Percentiles rank a stretch among this genome's conserved stretches.
phyloP scores from a whole-genome alignment of 176 grass and related monocot species.

The Echinochloa phyllopogon region DNA sequence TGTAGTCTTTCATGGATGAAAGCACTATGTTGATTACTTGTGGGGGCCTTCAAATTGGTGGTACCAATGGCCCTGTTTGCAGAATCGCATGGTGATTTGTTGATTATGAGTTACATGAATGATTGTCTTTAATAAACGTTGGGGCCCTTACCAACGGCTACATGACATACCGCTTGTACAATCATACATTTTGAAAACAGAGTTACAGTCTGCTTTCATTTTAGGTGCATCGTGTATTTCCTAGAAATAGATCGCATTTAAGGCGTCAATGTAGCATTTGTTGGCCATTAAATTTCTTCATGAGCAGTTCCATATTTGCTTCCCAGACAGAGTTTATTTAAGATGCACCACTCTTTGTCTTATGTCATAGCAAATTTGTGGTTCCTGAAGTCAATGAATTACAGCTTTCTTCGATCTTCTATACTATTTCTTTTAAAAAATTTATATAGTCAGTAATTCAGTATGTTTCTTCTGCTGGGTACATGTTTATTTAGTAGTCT shows the following conservation, averaged over 20 bases:
- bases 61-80: background rate
- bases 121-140: background rate
- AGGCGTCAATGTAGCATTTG: background rate
- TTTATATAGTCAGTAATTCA: background rate
- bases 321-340: background rate
- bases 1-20: background rate
- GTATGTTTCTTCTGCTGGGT: background rate
- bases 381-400: background rate
- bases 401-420: background rate
- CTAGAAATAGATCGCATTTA: background rate
- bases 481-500: conserved; percentile 38
- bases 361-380: background rate
- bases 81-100: conserved; percentile 1
- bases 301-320: background rate
- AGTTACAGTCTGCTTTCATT: background rate
- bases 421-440: background rate
- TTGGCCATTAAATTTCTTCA: background rate
- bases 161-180: background rate
- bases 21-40: conserved; percentile 20
- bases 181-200: background rate
- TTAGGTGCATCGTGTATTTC: background rate
- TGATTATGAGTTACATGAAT: conserved; percentile 4
- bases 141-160: conserved; percentile 9
- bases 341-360: background rate
- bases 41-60: conserved; percentile 27